Base-by-base conservation (phyloP, 257 asterid genomes). In the Nemophila menziesii region DNA sequence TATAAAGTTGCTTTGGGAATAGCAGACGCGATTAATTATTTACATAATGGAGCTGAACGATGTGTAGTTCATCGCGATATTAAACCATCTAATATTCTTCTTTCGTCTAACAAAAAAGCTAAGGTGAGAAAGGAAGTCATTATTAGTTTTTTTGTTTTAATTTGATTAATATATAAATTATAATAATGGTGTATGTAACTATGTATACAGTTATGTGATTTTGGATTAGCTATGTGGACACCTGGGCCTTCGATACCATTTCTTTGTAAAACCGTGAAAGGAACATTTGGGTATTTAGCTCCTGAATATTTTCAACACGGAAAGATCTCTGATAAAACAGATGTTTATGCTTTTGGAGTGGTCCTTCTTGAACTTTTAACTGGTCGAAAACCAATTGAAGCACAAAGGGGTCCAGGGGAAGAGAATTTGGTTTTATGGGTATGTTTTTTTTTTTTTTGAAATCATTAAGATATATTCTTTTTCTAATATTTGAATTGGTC, bases 181-280 rank as follows among this genome's bases (percentile, higher is more conserved):
- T 38, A 6, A 46, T 54, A 21, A 67, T 46, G 45, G 14, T 17
- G 17, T n/a, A n/a, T n/a, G 4, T 20, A 2, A 47, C 58, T 6
- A 33, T 52, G 46, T 38, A 48, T 49, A 54, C 70, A 86, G 94
- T 48, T 82, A 63, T 82, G 96, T 47, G 96, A 82, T 73, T 86
- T 86, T 63, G 94, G 96, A 20, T 72, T 86, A 74, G 96, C 96
- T 18, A 67, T 92, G 20, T 86, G 94, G 96, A 86, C 96, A 37
- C 74, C 72, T 61, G 79, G 93, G 21, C 92, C 96, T 15, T 86
- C 94, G 2, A 74, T 79, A 1, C 94, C 94, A 21, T 86, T 86
- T 67, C 86, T 82, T 19, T 86, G 94, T 73, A 86, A 82, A 57
- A 86, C 94, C 20, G 96, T 86, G 16, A 86, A 86, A 55, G 96